Percentiles rank a stretch among this genome's conserved stretches.
phyloP scores from a whole-genome alignment of 331 rosid species.

The Rhamnella rubrinervis region DNA sequence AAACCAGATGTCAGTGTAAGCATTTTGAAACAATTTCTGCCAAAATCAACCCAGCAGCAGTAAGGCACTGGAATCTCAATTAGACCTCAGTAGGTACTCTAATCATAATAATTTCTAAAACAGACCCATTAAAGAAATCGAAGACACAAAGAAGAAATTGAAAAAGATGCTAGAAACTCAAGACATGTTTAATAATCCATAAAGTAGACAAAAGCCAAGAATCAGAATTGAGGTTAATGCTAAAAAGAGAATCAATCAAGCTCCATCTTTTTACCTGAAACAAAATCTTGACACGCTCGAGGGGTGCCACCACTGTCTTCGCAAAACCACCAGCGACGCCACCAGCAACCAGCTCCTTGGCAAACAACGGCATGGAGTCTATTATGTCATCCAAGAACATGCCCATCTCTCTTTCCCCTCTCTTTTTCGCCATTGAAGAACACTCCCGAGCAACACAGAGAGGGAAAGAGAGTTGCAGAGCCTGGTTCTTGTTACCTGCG shows the following conservation, averaged over 20 bases:
- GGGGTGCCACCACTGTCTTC: constrained; percentile 81
- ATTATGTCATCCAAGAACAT: constrained; percentile 36
- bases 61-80: not conserved
- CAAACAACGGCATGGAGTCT: constrained; percentile 64
- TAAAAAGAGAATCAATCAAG: not conserved
- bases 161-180: constrained; percentile 12
- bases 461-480: constrained; percentile 6
- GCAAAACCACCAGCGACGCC: constrained; percentile 84
- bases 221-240: not conserved
- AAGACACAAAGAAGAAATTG: not conserved
- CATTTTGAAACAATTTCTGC: too few relatives aligned
- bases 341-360: constrained; percentile 86
- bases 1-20: too few relatives aligned
- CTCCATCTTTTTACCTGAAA: constrained; percentile 59
- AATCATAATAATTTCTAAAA: not conserved
- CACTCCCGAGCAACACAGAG: constrained; percentile 5
- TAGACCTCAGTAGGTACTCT: not conserved
- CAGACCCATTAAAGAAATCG: constrained; percentile 9
- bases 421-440: constrained; percentile 45
- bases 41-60: not conserved
- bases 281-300: constrained; percentile 87
- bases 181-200: not conserved
- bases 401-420: constrained; percentile 36
- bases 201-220: not conserved
- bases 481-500: not conserved